Conservation (phyloP, 2,329 filamentous ascomycete species). For the Fusarium stilboides region DNA sequence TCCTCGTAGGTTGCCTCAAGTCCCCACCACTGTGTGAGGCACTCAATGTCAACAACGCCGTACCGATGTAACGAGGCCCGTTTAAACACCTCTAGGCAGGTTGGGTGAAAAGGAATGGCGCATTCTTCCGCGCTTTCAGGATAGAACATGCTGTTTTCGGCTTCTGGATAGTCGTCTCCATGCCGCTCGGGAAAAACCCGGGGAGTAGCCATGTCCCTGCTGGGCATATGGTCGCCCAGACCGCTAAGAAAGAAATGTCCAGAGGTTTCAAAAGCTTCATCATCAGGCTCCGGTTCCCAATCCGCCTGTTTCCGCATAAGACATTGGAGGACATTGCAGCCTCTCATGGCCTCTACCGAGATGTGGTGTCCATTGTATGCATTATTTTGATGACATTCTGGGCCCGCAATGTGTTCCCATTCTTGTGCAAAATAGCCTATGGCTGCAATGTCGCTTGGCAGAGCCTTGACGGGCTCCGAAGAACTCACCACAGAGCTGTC, state of each 20-base stretch:
- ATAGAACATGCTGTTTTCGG: slow-evolving; percentile 18
- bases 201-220: slow-evolving; percentile 1
- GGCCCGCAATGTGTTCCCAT: slow-evolving; percentile 47
- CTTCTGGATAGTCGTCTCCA: fast-evolving
- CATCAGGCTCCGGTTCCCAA: slow-evolving; percentile 31
- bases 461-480: neutral
- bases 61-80: slow-evolving; percentile 38
- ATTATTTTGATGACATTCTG: slow-evolving; percentile 21
- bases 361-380: slow-evolving; percentile 48
- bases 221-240: slow-evolving; percentile 34
- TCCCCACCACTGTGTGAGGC: slow-evolving; percentile 35
- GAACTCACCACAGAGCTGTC: too few relatives aligned
- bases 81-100: slow-evolving; percentile 52
- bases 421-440: neutral
- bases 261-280: slow-evolving; percentile 43
- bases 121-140: neutral
- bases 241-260: slow-evolving; percentile 42
- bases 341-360: slow-evolving; percentile 45
- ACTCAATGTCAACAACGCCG: slow-evolving; percentile 38
- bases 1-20: slow-evolving; percentile 2
- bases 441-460: neutral
- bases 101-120: slow-evolving; percentile 50
- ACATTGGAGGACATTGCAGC: slow-evolving; percentile 48
- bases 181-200: slow-evolving; percentile 35
- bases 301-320: slow-evolving; percentile 39